Evolutionary conservation across 2,329 filamentous ascomycete genomes (phyloP), one percentile per base, ranked within the genome.

Genomic region (Colletotrichum tropicale): DNA sequence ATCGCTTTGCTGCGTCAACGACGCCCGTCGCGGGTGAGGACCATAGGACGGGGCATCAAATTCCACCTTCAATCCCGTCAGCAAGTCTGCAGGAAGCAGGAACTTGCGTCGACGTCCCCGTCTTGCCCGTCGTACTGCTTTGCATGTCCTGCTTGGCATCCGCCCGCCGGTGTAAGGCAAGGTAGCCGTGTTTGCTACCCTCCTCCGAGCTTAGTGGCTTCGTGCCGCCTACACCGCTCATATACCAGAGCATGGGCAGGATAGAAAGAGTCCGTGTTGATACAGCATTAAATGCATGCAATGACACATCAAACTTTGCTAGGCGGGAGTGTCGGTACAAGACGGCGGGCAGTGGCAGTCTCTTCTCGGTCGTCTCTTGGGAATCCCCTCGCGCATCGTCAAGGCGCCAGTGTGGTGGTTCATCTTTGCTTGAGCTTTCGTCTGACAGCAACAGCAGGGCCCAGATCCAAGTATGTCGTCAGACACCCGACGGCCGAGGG

Each of bases 221-320:
- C 60, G 64, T 56, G 73, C 68, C n/a, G 66, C 28, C 74, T 68
- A 75, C 75, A 77, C 75, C 75, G 75, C 75, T 77, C 68, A 66
- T 75, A 65, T 55, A 68, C 64, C 55, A 58, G 34, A 55, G 48
- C 58, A 55, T 60, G 34, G 65, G 60, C 52, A 58, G 48, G 48
- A 65, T 43, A 62, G 43, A 62, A 16, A 43, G 34, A 62, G 67
- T 48, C 58, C 67, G 72, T 73, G 75, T 77, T 76, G 72, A 65
- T 76, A 72, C 72, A 69, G 72, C 67, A 34, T 34, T 56, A 60
- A 55, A 12, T 72, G 68, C 75, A 77, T 68, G 72, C 73, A 72
- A 76, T 76, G 73, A 73, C 48, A 77, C 75, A 75, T 72, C 64
- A 70, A 62, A 64, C n/a, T 66, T 24, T 24, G 30, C 13, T 43